A percentile compares a stretch with the other conserved stretches of the same genome.
phyloP scores from a whole-genome alignment of 805 yeast genomes.

The Candida tibetensis region DNA sequence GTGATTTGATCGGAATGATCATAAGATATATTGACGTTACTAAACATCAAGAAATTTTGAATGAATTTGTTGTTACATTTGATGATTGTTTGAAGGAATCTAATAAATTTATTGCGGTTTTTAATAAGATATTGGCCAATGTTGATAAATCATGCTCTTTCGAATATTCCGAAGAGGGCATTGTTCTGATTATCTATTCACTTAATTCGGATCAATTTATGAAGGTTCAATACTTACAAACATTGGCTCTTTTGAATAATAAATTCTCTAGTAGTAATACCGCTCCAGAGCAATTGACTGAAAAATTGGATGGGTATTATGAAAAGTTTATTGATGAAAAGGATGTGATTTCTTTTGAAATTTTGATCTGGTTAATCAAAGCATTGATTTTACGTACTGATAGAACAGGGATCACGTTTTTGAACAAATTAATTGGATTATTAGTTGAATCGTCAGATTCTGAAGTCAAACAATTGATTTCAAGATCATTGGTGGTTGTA shows the following conservation, averaged over 20 bases:
- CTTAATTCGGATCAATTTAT: conserved; percentile 24
- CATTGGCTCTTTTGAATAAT: conserved; percentile 54
- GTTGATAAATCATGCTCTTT: conserved; percentile 41
- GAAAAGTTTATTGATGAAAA: not conserved
- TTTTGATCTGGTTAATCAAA: conserved; percentile 67
- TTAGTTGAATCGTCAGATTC: conserved; percentile 32
- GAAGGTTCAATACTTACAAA: conserved; percentile 56
- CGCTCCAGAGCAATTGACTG: not conserved
- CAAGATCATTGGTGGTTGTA: conserved; percentile 60
- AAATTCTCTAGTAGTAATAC: conserved; percentile 18
- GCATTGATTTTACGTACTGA: conserved; percentile 64
- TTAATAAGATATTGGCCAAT: conserved; percentile 48
- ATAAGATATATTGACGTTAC: conserved; percentile 35
- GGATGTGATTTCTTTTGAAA: conserved; percentile 41
- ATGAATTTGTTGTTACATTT: conserved; percentile 38
- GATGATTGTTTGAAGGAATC: conserved; percentile 25
- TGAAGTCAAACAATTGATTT: conserved; percentile 20
- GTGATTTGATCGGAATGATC: conserved; percentile 42
- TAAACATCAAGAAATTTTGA: conserved; percentile 47
- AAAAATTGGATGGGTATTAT: not conserved
- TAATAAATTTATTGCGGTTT: conserved; percentile 31
- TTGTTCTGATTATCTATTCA: conserved; percentile 10
- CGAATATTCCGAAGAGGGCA: conserved; percentile 5
- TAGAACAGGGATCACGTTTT: conserved; percentile 22
- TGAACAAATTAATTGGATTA: conserved; percentile 18